These are phyloP conservation scores for Tricholoma hemisulphureum DNA, from an alignment of 768 basidiomycete species.

Conservation along the genomic window DNA sequence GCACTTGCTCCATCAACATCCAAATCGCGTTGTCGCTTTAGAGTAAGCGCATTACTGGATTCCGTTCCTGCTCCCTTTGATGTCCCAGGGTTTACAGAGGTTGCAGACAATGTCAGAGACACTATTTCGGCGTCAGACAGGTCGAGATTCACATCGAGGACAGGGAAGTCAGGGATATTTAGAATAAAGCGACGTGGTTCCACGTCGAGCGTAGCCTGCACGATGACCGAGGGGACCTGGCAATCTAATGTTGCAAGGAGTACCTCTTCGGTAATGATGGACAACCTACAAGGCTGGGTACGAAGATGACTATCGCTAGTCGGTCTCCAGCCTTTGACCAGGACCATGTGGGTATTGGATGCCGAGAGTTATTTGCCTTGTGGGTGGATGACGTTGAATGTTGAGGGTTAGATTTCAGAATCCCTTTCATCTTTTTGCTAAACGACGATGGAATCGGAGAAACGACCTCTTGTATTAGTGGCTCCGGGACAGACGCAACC, in stretches of 20 bases:
- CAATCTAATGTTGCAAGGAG: background rate
- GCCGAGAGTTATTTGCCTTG: constrained; percentile 6
- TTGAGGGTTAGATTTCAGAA: constrained; percentile 36
- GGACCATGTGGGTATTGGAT: constrained; percentile 47
- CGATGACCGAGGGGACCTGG: constrained; percentile 48
- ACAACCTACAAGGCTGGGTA: constrained; percentile 57
- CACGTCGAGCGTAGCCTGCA: constrained; percentile 58
- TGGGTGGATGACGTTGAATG: constrained; percentile 2
- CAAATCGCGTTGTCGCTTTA: constrained; percentile 59
- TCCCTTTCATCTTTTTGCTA: constrained; percentile 35
- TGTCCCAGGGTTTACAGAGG: constrained; percentile 12
- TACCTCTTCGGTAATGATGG: background rate
- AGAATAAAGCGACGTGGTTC: constrained; percentile 60
- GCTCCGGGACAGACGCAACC: constrained; percentile 22
- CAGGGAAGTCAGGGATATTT: constrained; percentile 43
- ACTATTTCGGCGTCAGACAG: constrained; percentile 55
- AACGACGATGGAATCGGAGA: constrained; percentile 5
- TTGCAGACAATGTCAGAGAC: constrained; percentile 14
- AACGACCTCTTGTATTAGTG: constrained; percentile 48
- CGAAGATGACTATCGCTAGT: constrained; percentile 48
- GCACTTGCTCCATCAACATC: constrained; percentile 63
- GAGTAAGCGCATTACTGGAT: constrained; percentile 36
- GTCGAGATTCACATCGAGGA: constrained; percentile 59
- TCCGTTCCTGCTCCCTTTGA: constrained; percentile 24
- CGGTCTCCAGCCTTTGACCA: constrained; percentile 44